Evolutionary conservation across 139 green algal genomes (phyloP).

Genomic region (Parachlorella kessleri): DNA sequence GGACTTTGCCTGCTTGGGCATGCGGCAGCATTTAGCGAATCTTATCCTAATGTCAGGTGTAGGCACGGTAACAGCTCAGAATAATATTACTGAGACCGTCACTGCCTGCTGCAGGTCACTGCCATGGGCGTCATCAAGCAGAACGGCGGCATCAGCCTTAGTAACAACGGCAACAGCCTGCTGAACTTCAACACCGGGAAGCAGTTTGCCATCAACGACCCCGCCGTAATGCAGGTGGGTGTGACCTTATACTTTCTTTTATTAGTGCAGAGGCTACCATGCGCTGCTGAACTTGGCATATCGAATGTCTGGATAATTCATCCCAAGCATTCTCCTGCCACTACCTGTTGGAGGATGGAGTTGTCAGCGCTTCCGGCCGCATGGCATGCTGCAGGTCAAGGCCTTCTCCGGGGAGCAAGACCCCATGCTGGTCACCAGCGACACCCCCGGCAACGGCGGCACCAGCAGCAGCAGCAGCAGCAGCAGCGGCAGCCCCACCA

Average conservation of each 20-base stretch:
- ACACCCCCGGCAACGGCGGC: conserved; percentile 22
- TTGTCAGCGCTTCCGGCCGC: too few relatives aligned
- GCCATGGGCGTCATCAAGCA: conserved; percentile 33
- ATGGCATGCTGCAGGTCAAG: conserved; percentile 1
- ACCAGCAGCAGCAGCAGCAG: too few relatives aligned
- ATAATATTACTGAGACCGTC: too few relatives aligned
- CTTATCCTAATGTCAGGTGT: too few relatives aligned
- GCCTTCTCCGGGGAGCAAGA: conserved; percentile 35
- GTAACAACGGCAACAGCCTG: neutral
- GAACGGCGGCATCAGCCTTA: conserved; percentile 33
- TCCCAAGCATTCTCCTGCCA: too few relatives aligned
- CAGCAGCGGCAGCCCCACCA: neutral
- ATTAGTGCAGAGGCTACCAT: neutral
- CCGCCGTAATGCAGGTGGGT: conserved; percentile 1
- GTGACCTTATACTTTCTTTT: neutral
- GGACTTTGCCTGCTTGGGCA: too few relatives aligned
- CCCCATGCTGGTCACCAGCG: conserved; percentile 30
- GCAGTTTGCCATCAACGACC: conserved; percentile 52
- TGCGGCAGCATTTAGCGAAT: too few relatives aligned
- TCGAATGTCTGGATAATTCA: too few relatives aligned
- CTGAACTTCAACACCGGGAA: conserved; percentile 31
- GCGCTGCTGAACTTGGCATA: too few relatives aligned
- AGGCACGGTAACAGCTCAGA: too few relatives aligned
- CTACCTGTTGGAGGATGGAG: too few relatives aligned
- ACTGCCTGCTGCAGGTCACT: conserved; percentile 22